Conservation (phyloP, 257 asterid species). For the Plantago ovata region DNA sequence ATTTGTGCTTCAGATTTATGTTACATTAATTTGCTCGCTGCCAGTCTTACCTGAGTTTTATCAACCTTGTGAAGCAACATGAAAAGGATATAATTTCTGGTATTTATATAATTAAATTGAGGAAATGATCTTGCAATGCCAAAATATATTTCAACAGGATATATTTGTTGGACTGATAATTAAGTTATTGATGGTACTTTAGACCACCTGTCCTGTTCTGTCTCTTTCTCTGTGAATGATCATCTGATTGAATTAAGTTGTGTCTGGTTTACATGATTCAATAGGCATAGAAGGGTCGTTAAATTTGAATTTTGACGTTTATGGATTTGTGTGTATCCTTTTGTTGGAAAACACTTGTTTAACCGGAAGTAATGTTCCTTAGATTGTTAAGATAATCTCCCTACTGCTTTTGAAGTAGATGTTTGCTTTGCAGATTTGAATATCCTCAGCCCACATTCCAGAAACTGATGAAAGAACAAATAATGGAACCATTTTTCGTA, state of each 20-base stretch:
- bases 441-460: constrained; percentile 98
- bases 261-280: neutral
- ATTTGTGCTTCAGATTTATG: neutral
- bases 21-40: neutral
- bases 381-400: neutral
- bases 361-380: constrained; percentile 8
- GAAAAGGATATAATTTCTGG: no score
- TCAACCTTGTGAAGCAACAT: neutral
- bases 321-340: neutral
- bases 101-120: neutral
- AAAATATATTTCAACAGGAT: no score
- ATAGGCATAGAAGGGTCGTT: neutral
- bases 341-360: constrained; percentile 12
- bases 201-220: constrained; percentile 9
- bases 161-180: no score
- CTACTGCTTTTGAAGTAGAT: constrained; percentile 25
- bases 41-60: neutral
- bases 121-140: constrained; percentile 3
- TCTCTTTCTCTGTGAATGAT: constrained; percentile 6
- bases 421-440: constrained; percentile 64
- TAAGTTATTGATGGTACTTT: no score
- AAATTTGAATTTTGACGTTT: neutral
- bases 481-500: constrained; percentile 93
- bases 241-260: constrained; percentile 8
- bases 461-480: constrained; percentile 91